phyloP scores from a whole-genome alignment of 2,329 filamentous ascomycete species.

The Westerdykella aurantiaca region DNA sequence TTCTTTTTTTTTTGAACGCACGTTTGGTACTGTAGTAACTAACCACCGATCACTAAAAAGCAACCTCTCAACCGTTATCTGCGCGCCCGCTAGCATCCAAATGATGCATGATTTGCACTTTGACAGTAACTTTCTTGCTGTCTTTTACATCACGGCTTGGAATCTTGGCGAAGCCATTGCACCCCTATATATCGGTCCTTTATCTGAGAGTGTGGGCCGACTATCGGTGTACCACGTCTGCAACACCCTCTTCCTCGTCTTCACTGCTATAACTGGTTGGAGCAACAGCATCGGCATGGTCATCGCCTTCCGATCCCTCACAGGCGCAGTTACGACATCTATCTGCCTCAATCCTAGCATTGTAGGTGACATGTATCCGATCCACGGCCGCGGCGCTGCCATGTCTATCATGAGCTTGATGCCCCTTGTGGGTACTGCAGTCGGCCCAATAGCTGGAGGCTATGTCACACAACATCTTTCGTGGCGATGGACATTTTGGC shows the following conservation, averaged over 20 bases:
- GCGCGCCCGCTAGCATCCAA: too few relatives aligned
- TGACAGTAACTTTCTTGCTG: too few relatives aligned
- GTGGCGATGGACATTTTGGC: conserved; percentile 52
- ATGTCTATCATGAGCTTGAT: conserved; percentile 55
- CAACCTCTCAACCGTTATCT: too few relatives aligned
- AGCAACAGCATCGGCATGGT: conserved; percentile 37
- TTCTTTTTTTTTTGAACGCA: too few relatives aligned
- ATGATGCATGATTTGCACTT: too few relatives aligned
- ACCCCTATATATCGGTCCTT: conserved; percentile 30
- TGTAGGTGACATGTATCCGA: conserved; percentile 57
- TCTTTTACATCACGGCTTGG: conserved; percentile 37
- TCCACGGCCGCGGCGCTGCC: conserved; percentile 53
- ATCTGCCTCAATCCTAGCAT: conserved; percentile 59
- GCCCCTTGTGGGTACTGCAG: conserved; percentile 52
- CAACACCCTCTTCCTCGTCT: conserved; percentile 44
- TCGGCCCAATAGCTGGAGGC: conserved; percentile 53
- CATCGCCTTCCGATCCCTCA: conserved; percentile 42
- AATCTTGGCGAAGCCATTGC: conserved; percentile 34
- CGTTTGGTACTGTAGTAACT: too few relatives aligned
- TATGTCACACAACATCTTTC: conserved; percentile 51
- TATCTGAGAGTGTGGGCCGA: conserved; percentile 30
- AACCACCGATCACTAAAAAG: too few relatives aligned
- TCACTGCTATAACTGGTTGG: conserved; percentile 36
- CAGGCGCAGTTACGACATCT: conserved; percentile 41
- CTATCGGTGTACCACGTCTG: conserved; percentile 29